Evolutionary conservation across 2,329 filamentous ascomycete genomes (phyloP), one percentile per base, ranked within the genome.

Genomic region (Colletotrichum sp.): DNA sequence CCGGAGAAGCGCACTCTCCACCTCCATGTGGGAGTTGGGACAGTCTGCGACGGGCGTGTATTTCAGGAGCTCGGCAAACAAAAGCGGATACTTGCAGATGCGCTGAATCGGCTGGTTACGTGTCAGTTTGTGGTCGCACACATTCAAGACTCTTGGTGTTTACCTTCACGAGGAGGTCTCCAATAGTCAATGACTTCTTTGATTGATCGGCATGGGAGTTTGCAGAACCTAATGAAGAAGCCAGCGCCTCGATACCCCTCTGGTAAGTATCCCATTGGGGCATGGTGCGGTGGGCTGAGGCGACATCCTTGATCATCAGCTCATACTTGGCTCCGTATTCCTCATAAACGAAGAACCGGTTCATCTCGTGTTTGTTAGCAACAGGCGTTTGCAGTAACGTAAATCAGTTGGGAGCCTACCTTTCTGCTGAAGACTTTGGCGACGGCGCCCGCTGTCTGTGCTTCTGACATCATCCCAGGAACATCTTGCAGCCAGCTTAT

Each of bases 321-420:
- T 97, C 95, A 83, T 97, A 98, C 81, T 96, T 96, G 67, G 94
- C 94, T 43, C 95, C 94, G 82, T 98, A 99, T 79, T 98, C 95
- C 85, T 98, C 94, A 82, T 99, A 99, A 66, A 94, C 89, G 81
- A 94, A 94, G 85, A 98, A 97, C 0, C 93, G 92, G 75, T 91
- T 91, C 86, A 97, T 93, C 95, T 98, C 77, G 15, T 60, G 21
- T 21, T 13, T 15, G 62, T 70, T n/a, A 75, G 76, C 32, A 60
- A 36, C 18, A n/a, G n/a, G n/a, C n/a, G n/a, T 15, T 64, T 58
- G 70, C 69, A 38, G 68, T 18, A 32, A 18, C 60, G 9, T 34
- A 24, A 34, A 62, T 24, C 8, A 18, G 12, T n/a, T 58, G 18
- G 26, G 66, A 13, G 74, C 82, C 75, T 84, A 91, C 92, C 86